These are phyloP conservation scores for Aspergillus panamensis DNA, from an alignment of 495 filamentous ascomycete species.

Conservation along the genomic window DNA sequence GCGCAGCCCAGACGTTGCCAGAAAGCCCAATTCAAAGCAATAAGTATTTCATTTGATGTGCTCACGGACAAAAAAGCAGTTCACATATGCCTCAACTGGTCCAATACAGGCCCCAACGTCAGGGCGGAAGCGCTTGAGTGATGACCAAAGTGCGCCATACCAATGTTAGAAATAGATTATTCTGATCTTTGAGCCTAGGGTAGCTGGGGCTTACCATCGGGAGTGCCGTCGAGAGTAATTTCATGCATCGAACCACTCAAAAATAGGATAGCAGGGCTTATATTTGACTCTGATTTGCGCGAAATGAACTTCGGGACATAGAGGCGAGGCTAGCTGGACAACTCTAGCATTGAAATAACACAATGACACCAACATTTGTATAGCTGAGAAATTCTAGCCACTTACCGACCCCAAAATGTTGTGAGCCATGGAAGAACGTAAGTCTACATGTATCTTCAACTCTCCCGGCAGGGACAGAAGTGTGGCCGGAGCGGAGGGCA, in stretches of 20 bases:
- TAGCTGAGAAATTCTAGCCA: conserved; percentile 2
- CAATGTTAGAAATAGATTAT: conserved; percentile 21
- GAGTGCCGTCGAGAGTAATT: conserved; percentile 31
- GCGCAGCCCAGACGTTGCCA: too few species aligned
- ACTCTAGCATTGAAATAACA: conserved; percentile 20
- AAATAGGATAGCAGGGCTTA: conserved; percentile 34
- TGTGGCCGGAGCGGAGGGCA: conserved; percentile 27
- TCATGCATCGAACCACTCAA: conserved; percentile 31
- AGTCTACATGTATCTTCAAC: conserved; percentile 31
- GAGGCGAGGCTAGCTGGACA: conserved; percentile 31
- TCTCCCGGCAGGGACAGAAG: conserved; percentile 20
- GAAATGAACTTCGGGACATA: conserved; percentile 28
- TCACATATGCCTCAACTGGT: conserved; percentile 34
- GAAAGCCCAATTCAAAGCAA: too few species aligned
- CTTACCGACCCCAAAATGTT: conserved; percentile 33
- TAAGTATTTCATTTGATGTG: too few species aligned
- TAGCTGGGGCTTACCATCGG: conserved; percentile 26
- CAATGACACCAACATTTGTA: conserved; percentile 10
- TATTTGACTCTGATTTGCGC: conserved; percentile 28
- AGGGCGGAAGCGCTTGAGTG: conserved; percentile 24
- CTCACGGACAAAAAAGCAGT: too few species aligned
- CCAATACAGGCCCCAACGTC: conserved; percentile 22
- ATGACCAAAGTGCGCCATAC: conserved; percentile 30
- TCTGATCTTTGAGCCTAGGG: conserved; percentile 9
- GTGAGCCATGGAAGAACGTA: conserved; percentile 33